These are phyloP conservation scores for Ballota nigra DNA, from an alignment of 257 asterid genomes.

Conservation along the genomic window DNA sequence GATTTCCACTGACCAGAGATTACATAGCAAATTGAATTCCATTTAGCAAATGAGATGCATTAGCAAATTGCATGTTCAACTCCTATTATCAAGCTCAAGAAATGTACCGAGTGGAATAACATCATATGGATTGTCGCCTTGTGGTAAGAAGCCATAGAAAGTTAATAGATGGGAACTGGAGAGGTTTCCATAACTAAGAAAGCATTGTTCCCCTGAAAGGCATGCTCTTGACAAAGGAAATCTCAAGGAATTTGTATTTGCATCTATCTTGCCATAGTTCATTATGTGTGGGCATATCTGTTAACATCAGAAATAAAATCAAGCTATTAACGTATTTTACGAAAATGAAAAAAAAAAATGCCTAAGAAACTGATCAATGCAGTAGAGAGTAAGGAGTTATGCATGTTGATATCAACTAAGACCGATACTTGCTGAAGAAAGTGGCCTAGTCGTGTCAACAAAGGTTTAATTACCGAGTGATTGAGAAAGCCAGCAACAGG, in stretches of 20 bases:
- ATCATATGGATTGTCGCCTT: constrained; percentile 71
- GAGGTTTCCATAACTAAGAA: constrained; percentile 83
- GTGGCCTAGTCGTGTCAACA: background rate
- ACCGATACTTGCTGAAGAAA: background rate
- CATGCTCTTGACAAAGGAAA: constrained; percentile 85
- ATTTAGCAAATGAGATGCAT: background rate
- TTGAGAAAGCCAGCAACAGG: constrained; percentile 93
- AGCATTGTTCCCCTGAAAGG: constrained; percentile 77
- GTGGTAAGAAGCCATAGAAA: constrained; percentile 89
- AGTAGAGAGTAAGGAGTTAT: background rate
- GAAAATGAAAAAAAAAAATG: background rate
- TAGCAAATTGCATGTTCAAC: background rate
- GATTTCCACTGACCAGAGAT: background rate
- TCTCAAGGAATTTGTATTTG: constrained; percentile 50
- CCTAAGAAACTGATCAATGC: background rate
- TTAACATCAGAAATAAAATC: constrained; percentile 10
- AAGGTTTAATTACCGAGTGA: constrained; percentile 65
- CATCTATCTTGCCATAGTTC: constrained; percentile 77
- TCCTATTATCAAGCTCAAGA: background rate
- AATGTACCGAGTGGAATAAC: constrained; percentile 79
- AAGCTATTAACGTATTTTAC: constrained; percentile 1
- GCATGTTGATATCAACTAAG: background rate
- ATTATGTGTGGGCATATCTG: constrained; percentile 83
- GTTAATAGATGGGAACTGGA: constrained; percentile 85
- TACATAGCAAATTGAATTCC: too few species aligned